A percentile compares a stretch with the other conserved stretches of the same genome.
Evolutionary conservation across 2,329 filamentous ascomycete genomes (phyloP).

Genomic region (Pseudomassariella vexata): DNA sequence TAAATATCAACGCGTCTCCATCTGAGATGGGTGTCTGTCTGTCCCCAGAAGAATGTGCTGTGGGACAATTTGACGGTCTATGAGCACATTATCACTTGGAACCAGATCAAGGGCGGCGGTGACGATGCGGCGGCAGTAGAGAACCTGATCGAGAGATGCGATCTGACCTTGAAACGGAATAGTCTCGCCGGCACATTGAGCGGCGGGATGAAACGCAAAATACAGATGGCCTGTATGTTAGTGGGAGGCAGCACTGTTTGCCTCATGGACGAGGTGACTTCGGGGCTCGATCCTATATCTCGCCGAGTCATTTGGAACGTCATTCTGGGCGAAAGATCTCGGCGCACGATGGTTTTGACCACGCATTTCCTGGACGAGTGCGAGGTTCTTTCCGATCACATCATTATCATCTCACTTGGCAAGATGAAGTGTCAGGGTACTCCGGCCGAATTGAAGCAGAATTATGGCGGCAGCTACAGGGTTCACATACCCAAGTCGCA

Average conservation of each 20-base stretch:
- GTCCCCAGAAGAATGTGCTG: slow-evolving; percentile 71
- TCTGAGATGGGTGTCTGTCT: slow-evolving; percentile 54
- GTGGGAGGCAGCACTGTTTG: slow-evolving; percentile 68
- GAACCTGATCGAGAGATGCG: slow-evolving; percentile 55
- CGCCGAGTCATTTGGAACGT: slow-evolving; percentile 32
- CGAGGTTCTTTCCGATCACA: slow-evolving; percentile 19
- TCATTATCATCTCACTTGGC: slow-evolving; percentile 20
- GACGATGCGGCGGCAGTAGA: slow-evolving; percentile 39
- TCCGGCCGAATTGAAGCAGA: slow-evolving; percentile 21
- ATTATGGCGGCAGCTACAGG: slow-evolving; percentile 23
- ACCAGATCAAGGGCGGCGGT: slow-evolving; percentile 54
- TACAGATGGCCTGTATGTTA: slow-evolving; percentile 75
- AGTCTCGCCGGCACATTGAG: slow-evolving; percentile 60
- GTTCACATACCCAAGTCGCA: slow-evolving; percentile 20
- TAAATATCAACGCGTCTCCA: slow-evolving; percentile 47
- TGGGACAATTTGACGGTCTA: slow-evolving; percentile 68
- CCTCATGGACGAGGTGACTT: slow-evolving; percentile 70
- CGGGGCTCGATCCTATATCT: slow-evolving; percentile 66
- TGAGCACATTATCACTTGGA: slow-evolving; percentile 68
- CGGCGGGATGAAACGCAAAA: slow-evolving; percentile 70
- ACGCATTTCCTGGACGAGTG: slow-evolving; percentile 24
- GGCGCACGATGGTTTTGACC: slow-evolving; percentile 18
- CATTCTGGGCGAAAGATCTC: slow-evolving; percentile 17
- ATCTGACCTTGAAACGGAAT: slow-evolving; percentile 57
- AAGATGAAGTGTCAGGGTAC: slow-evolving; percentile 21